These are phyloP conservation scores for Podaxis carcinomalis DNA, from an alignment of 768 basidiomycete species.

Conservation along the genomic window DNA sequence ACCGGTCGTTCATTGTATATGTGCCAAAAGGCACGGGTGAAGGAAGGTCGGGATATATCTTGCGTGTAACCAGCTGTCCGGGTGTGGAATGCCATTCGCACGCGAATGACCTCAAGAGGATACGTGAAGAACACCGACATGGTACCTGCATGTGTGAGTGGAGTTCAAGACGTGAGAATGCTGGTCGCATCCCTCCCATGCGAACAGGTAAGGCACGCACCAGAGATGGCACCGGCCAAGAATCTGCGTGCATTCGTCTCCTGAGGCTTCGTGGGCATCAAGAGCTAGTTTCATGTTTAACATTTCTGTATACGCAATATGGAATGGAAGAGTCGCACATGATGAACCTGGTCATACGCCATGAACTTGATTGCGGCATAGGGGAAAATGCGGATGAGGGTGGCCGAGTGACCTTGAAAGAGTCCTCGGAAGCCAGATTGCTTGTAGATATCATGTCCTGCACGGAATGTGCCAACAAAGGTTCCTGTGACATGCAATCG, in stretches of 20 bases:
- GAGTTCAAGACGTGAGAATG: constrained; percentile 2
- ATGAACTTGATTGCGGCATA: constrained; percentile 98
- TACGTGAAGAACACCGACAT: constrained; percentile 91
- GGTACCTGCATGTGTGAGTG: constrained; percentile 46
- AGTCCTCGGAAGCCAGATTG: constrained; percentile 73
- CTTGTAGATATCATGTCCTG: constrained; percentile 66
- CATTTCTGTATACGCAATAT: not conserved
- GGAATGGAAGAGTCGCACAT: constrained; percentile 40
- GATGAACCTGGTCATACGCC: constrained; percentile 86
- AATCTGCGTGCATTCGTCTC: constrained; percentile 83
- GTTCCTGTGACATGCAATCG: constrained; percentile 48
- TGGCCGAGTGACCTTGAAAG: constrained; percentile 95
- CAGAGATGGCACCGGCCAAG: constrained; percentile 82
- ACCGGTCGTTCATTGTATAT: constrained; percentile 68
- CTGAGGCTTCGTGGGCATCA: constrained; percentile 79
- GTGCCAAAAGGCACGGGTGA: constrained; percentile 48
- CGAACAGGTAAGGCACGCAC: constrained; percentile 35
- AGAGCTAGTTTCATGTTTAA: constrained; percentile 38
- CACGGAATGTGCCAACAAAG: constrained; percentile 80
- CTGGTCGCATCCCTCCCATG: not conserved
- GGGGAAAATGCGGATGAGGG: constrained; percentile 90
- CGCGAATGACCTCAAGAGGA: constrained; percentile 91
- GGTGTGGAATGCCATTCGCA: constrained; percentile 91
- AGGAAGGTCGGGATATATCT: constrained; percentile 38
- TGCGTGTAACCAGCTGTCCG: constrained; percentile 23